phyloP scores from a whole-genome alignment of 345 rosid genomes.

The Aegle marmelos region DNA sequence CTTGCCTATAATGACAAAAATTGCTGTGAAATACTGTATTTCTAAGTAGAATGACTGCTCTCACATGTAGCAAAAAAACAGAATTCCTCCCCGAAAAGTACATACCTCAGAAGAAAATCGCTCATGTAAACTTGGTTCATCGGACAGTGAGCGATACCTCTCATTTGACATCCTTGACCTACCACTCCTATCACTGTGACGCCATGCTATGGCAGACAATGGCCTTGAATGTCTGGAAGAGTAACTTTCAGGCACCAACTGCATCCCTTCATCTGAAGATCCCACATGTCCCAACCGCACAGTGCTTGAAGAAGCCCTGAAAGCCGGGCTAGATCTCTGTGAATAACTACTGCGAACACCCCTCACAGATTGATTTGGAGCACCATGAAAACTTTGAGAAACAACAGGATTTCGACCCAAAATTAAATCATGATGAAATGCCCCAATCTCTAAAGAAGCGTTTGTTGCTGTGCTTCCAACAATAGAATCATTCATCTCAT shows the following conservation, averaged over 20 bases:
- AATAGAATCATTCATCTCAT: conserved; percentile 42
- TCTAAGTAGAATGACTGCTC: background rate
- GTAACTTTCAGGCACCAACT: conserved; percentile 49
- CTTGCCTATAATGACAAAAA: background rate
- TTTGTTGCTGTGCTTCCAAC: conserved; percentile 37
- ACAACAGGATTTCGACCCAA: conserved; percentile 45
- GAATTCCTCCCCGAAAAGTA: conserved; percentile 1
- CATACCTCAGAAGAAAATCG: conserved; percentile 64
- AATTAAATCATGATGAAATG: conserved; percentile 45
- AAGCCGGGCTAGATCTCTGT: conserved; percentile 59
- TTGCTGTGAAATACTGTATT: background rate
- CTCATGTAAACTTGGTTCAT: conserved; percentile 51
- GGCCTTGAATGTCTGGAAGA: conserved; percentile 63
- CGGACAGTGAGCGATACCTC: conserved; percentile 48
- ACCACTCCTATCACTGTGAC: conserved; percentile 53
- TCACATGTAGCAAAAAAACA: background rate
- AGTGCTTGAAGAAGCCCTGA: conserved; percentile 61
- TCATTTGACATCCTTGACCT: conserved; percentile 68
- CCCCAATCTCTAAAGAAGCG: conserved; percentile 42
- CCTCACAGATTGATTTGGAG: conserved; percentile 46
- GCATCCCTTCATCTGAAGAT: conserved; percentile 54
- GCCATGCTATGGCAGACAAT: conserved; percentile 52
- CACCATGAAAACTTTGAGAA: conserved; percentile 47
- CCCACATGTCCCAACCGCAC: conserved; percentile 47
- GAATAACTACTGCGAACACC: conserved; percentile 46